phyloP scores from a whole-genome alignment of 139 green algal genomes.

The Coelastrella sp. region DNA sequence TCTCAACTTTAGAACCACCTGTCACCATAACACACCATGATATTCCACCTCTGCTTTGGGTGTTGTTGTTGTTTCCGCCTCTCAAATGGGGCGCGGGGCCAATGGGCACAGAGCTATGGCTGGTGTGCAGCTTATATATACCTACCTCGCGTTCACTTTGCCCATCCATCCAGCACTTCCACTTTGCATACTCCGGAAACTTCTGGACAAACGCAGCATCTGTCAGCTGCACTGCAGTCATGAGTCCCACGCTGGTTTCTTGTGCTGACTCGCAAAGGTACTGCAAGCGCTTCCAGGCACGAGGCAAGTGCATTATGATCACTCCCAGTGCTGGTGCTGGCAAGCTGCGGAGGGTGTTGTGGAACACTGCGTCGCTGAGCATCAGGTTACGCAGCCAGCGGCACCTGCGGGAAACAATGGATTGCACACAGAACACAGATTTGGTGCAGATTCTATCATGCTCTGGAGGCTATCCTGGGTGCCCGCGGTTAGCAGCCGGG shows the following conservation, averaged over 20 bases:
- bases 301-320: constrained; percentile 58
- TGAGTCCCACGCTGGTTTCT: constrained; percentile 47
- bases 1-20: too few relatives aligned
- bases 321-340: constrained; percentile 45
- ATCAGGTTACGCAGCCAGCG: constrained; percentile 67
- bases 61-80: too few relatives aligned
- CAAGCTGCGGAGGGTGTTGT: constrained; percentile 53
- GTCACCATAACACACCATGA: too few relatives aligned
- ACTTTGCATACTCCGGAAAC: constrained; percentile 53
- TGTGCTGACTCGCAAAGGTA: constrained; percentile 60
- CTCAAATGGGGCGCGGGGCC: background rate
- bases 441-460: background rate
- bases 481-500: too few relatives aligned
- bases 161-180: constrained; percentile 32
- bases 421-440: background rate
- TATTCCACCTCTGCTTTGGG: too few relatives aligned
- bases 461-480: background rate
- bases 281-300: constrained; percentile 60
- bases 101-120: background rate
- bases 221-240: constrained; percentile 48
- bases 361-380: constrained; percentile 55
- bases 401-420: constrained; percentile 42
- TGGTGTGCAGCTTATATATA: background rate
- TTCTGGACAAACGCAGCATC: constrained; percentile 30
- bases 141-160: constrained; percentile 4